Base-by-base conservation (phyloP, 2,329 filamentous ascomycete species). In the Chaetomium sp. region DNA sequence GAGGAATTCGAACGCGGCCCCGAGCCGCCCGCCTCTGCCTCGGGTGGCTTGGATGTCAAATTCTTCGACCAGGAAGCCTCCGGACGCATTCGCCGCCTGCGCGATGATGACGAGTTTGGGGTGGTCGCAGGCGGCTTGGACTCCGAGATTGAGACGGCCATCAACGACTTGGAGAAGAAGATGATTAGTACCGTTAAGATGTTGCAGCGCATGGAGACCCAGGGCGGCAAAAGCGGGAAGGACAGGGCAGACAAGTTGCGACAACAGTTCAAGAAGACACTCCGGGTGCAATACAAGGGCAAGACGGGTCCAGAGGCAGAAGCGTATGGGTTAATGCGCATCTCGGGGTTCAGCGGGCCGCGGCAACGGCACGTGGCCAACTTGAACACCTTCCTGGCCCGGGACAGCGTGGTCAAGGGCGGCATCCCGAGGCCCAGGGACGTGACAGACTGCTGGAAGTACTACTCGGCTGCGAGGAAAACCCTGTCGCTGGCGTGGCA, bases 41-140 rank as follows among this genome's bases (percentile, higher is more conserved):
- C 62, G 12, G 51, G 60, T 2, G 42, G 31, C 2, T 57, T 71
- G 59, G 53, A 66, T 8, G 65, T 74, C 50, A 70, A 66, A 16
- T 74, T 68, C 66, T 74, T 68, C 49, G 58, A 71, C 49, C 63
- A 70, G 0, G 88, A 90, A 1, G 87, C 88, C 16, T 87, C 88
- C 1, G 92, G 80, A 25, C 90, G 75, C 27, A 38, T 64, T 23
- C 65, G 61, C 29, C 61, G 56, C 1, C 38, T 73, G 13, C 58
- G 63, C 27, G 66, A 68, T 49, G 63, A 67, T 7, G 70, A 70
- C 3, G 70, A 71, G 50, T 73, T 73, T 58, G 63, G 53, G 47
- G 58, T 54, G 8, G 35, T 63, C 10, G 64, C 50, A 63, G 62
- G 65, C 53, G 71, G 68, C 3, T 57, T 73, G 42, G 71, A 72